Evolutionary conservation across 768 basidiomycete genomes (phyloP).

Genomic region (Serendipita indica): DNA sequence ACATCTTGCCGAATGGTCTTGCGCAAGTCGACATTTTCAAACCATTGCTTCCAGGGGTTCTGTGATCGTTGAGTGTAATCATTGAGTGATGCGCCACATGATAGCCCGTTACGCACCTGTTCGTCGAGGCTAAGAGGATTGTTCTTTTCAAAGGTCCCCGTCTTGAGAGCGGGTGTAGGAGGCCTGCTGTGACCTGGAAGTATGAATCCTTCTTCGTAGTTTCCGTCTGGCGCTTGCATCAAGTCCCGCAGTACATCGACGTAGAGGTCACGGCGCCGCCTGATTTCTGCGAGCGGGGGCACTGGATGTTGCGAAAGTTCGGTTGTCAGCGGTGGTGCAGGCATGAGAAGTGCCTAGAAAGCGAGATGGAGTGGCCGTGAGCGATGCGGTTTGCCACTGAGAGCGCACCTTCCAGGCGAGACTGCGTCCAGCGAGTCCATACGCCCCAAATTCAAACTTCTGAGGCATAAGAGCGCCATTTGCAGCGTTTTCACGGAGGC

Average conservation of each 20-base stretch:
- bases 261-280: slow-evolving; percentile 41
- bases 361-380: slow-evolving; percentile 33
- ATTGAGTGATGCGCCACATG: no score
- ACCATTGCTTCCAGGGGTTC: slow-evolving; percentile 97
- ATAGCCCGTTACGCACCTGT: slow-evolving; percentile 34
- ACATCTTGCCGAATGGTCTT: slow-evolving; percentile 90
- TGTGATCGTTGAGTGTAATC: no score
- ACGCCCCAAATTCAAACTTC: slow-evolving; percentile 24
- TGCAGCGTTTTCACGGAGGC: slow-evolving; percentile 34
- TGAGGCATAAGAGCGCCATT: slow-evolving; percentile 45
- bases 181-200: slow-evolving; percentile 34
- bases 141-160: slow-evolving; percentile 46
- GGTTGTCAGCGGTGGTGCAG: slow-evolving; percentile 34
- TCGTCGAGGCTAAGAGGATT: slow-evolving; percentile 72
- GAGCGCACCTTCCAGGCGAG: slow-evolving; percentile 64
- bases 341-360: slow-evolving; percentile 48
- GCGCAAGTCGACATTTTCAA: slow-evolving; percentile 71
- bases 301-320: slow-evolving; percentile 15
- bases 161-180: slow-evolving; percentile 19
- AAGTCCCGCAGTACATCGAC: slow-evolving; percentile 44
- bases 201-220: slow-evolving; percentile 53
- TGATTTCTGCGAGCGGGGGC: slow-evolving; percentile 25
- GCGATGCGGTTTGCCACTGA: slow-evolving; percentile 1
- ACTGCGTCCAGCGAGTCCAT: slow-evolving; percentile 57
- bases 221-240: slow-evolving; percentile 75